Percentiles rank a stretch among this genome's conserved stretches.
These are phyloP conservation scores for Stemphylium beticola DNA, from an alignment of 2,329 filamentous ascomycete genomes.

Conservation along the genomic window DNA sequence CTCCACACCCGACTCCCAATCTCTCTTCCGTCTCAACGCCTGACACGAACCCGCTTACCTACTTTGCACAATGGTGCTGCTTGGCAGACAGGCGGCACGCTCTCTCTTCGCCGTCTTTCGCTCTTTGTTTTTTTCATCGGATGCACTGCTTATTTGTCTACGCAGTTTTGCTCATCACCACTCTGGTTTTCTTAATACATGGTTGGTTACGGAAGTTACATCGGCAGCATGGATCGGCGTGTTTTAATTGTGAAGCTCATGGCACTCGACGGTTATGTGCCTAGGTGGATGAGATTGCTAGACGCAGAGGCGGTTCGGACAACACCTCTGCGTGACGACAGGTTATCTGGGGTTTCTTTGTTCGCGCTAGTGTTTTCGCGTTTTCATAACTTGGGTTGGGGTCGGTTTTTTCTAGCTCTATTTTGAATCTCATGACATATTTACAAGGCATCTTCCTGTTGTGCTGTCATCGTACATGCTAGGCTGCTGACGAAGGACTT, in stretches of 20 bases:
- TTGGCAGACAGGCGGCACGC: neutral
- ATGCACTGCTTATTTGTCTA: conserved; percentile 10
- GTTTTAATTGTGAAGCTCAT: conserved; percentile 17
- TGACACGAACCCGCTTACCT: neutral
- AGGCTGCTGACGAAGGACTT: neutral
- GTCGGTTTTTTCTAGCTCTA: conserved; percentile 2
- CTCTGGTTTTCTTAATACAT: conserved; percentile 15
- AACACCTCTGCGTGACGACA: conserved; percentile 1
- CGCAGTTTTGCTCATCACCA: conserved; percentile 18
- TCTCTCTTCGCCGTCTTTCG: neutral
- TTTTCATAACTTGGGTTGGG: neutral
- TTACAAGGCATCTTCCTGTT: neutral
- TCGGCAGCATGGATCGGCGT: conserved; percentile 13
- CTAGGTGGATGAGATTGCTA: conserved; percentile 5
- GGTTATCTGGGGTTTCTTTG: neutral
- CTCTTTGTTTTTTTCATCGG: conserved; percentile 2
- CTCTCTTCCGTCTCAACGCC: neutral
- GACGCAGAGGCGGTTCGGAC: conserved; percentile 4
- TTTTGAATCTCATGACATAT: conserved; percentile 6
- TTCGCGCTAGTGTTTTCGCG: neutral
- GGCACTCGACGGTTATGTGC: conserved; percentile 5
- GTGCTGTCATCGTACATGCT: neutral
- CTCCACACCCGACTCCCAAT: conserved; percentile 6
- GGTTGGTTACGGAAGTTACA: conserved; percentile 3
- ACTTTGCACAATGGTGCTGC: neutral